Evolutionary conservation across 768 basidiomycete genomes (phyloP), one percentile per base, ranked within the genome.

Genomic region (Phaffia tasmanica): DNA sequence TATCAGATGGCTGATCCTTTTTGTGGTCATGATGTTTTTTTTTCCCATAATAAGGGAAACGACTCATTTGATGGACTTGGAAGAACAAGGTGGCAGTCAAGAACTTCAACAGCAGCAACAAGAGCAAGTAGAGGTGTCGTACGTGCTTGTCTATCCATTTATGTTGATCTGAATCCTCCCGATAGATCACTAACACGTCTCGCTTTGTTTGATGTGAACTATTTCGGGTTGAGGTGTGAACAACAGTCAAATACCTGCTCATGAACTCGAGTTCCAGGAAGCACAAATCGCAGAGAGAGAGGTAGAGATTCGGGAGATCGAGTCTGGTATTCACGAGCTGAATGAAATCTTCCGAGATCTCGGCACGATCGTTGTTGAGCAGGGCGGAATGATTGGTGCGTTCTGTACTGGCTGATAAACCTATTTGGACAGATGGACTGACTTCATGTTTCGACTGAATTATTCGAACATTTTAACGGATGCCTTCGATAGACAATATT

Each of bases 311-410:
- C 84, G 88, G 60, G 92, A 97, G 74, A 99, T 99, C 61, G 95
- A 99, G 77, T 85, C 84, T 8, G 94, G 95, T 8, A 97, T 99
- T 64, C 90, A 94, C 73, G 94, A 99, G 76, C 78, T 99, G 56
- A 83, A 88, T 30, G 90, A 97, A 77, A 97, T 99, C 73, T 98
- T 99, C 81, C 84, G 88, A 59, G 93, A 98, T 77, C 79, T 99
- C 56, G 94, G 93, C 54, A 93, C 91, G 19, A 81, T 99, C 56
- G 93, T 99, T 1, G 84, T 85, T 67, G 89, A 97, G 74, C 95
- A 99, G 75, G 93, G 93, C 16, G 83, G 84, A 60, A 89, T 98
- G 88, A 79, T 99, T 62, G 93, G 94, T 94, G 70, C 61, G 86
- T 78, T 25, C 16, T 11, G 2, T 30, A 25, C 2, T 46, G 23